Evolutionary conservation across 495 filamentous ascomycete species (phyloP), one percentile per base, ranked within the genome.

Genomic region (Rostrohypoxylon terebratum): DNA sequence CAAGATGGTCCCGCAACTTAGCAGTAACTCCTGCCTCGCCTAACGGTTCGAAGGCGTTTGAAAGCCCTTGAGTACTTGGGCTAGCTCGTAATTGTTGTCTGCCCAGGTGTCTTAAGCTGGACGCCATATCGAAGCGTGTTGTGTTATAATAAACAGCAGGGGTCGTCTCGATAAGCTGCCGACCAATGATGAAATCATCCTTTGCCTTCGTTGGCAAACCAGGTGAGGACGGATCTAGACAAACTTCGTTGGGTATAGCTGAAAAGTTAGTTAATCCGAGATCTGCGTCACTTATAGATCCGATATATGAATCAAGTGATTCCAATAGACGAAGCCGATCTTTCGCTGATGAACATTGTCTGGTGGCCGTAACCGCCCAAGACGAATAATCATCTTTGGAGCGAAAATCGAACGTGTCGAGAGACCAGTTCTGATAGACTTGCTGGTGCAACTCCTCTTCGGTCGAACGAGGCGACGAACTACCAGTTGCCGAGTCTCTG

Each of bases 151-250:
- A 69, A 9, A 63, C 63, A 13, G 74, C 28, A 0, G 72, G 62
- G 0, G 75, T 68, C 3, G 87, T 86, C 72, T 92, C 85, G 14
- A 97, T 77, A 2, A 94, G 74, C 11, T 80, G 83, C 53, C 87
- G 80, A 7, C 89, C 90, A 50, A 92, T 84, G 36, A 88, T 82
- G 65, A 87, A 93, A 77, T 93, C 91, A 4, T 86, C 81, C 42
- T 83, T 86, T 8, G 84, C 80, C 72, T 89, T 91, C 9, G 87
- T 83, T 0, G 87, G 79, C 8, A 90, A 79, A 11, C 83, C 80
- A 4, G 92, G 90, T 18, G 86, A 77, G 42, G 88, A 89, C 9
- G 87, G 78, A 72, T 97, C 93, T 28, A 92, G 72, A 7, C 72
- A 44, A 60, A 87, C 84, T 83, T 85, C 51, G 40, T 53, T 67